These are phyloP conservation scores for Eremothecium gossypii DNA, from an alignment of 1,139 yeast species.

Conservation along the genomic window DNA sequence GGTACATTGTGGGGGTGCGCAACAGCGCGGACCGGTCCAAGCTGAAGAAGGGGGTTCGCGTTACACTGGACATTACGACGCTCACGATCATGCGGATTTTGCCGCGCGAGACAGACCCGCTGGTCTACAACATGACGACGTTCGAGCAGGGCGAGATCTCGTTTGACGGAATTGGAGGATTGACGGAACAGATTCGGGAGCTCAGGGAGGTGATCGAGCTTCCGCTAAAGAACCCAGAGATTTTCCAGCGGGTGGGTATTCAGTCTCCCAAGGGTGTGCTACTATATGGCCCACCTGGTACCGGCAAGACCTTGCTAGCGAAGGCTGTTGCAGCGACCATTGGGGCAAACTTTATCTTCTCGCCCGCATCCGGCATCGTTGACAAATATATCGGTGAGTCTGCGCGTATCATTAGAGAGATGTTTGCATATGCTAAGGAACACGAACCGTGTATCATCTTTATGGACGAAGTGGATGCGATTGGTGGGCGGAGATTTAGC, in stretches of 20 bases:
- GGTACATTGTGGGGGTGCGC: constrained; percentile 96
- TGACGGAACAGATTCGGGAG: constrained; percentile 91
- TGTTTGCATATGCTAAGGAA: constrained; percentile 97
- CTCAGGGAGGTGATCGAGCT: constrained; percentile 95
- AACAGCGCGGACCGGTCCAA: constrained; percentile 79
- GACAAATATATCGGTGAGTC: constrained; percentile 98
- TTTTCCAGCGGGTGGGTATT: constrained; percentile 91
- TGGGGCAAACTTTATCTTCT: constrained; percentile 94
- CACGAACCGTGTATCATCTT: constrained; percentile 98
- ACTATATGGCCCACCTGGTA: constrained; percentile 98
- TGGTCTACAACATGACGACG: constrained; percentile 96
- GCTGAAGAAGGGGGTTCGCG: constrained; percentile 90
- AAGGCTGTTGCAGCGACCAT: constrained; percentile 98
- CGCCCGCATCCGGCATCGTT: constrained; percentile 97
- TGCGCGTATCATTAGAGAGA: constrained; percentile 92
- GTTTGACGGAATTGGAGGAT: constrained; percentile 94
- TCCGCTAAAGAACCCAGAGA: constrained; percentile 94
- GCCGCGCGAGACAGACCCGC: constrained; percentile 97
- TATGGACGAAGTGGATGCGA: constrained; percentile 99
- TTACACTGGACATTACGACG: constrained; percentile 95
- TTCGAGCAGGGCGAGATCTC: constrained; percentile 95
- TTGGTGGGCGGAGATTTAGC: constrained; percentile 96
- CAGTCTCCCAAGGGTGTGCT: constrained; percentile 97
- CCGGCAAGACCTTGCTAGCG: constrained; percentile 92
- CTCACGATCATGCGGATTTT: constrained; percentile 93